phyloP scores from a whole-genome alignment of 2,329 filamentous ascomycete species.

The Amauroascus verrucosus region DNA sequence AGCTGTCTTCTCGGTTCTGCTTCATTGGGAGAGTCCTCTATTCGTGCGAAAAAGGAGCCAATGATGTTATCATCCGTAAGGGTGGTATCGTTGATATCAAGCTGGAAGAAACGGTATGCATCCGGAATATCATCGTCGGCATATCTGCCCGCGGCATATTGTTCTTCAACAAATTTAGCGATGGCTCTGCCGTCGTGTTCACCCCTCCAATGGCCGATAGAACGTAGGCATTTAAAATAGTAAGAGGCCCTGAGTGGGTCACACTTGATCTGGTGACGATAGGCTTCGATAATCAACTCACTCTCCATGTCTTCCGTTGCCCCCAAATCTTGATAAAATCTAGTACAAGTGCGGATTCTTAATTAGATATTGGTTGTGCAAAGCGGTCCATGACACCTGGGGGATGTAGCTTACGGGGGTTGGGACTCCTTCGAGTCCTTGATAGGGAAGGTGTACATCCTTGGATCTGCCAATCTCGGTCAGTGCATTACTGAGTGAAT shows the following conservation, averaged over 20 bases:
- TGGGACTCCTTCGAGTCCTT: background rate
- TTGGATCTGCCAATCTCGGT: constrained; percentile 7
- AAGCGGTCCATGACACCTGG: background rate
- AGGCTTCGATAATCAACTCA: constrained; percentile 51
- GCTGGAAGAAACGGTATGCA: constrained; percentile 51
- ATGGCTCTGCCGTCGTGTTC: constrained; percentile 44
- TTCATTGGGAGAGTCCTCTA: constrained; percentile 48
- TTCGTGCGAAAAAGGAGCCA: constrained; percentile 49
- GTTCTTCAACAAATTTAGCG: constrained; percentile 47
- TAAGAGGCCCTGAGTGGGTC: constrained; percentile 47
- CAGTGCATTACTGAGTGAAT: background rate
- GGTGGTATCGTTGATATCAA: constrained; percentile 38
- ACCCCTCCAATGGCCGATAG: constrained; percentile 45
- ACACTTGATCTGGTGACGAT: constrained; percentile 47
- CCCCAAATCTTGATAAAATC: constrained; percentile 54
- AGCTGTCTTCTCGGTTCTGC: constrained; percentile 48
- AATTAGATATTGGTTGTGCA: background rate
- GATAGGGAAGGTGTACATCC: background rate
- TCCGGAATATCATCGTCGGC: constrained; percentile 46
- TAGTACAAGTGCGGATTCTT: constrained; percentile 17
- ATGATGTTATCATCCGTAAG: constrained; percentile 52
- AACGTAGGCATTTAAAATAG: constrained; percentile 56
- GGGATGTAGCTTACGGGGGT: constrained; percentile 22
- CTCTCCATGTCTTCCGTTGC: constrained; percentile 54
- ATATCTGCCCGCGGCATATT: constrained; percentile 50